Evolutionary conservation across 768 basidiomycete species (phyloP).

Genomic region (Tephrocybe sp.): DNA sequence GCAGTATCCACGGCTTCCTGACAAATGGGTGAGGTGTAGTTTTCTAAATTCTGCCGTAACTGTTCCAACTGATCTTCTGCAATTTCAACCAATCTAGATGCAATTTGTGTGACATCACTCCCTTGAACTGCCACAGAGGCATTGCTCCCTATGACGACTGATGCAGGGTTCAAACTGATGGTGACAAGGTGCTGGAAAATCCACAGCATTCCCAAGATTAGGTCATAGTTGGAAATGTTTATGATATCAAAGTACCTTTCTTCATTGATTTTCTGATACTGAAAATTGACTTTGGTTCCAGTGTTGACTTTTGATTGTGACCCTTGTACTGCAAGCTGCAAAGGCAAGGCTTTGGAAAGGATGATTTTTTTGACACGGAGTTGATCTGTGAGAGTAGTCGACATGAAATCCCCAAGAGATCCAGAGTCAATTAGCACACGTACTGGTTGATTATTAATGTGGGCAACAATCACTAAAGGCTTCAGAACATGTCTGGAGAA

Average conservation of each 20-base stretch:
- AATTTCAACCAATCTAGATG: slow-evolving; percentile 7
- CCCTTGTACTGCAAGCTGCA: slow-evolving; percentile 41
- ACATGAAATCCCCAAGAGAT: slow-evolving; percentile 24
- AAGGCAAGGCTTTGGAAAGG: slow-evolving; percentile 28
- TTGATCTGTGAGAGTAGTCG: slow-evolving; percentile 33
- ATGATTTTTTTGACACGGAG: slow-evolving; percentile 21
- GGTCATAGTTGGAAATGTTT: slow-evolving; percentile 38
- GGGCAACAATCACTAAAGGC: slow-evolving; percentile 30
- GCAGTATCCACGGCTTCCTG: slow-evolving; percentile 25
- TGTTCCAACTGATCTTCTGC: slow-evolving; percentile 14
- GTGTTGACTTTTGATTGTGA: slow-evolving; percentile 36
- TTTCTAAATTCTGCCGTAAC: slow-evolving; percentile 15
- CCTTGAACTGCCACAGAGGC: slow-evolving; percentile 22
- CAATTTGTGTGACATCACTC: slow-evolving; percentile 2
- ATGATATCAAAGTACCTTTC: slow-evolving; percentile 31
- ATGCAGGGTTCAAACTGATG: slow-evolving; percentile 24
- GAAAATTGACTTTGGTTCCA: slow-evolving; percentile 20
- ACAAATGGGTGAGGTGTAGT: slow-evolving; percentile 26
- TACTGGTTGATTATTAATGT: slow-evolving; percentile 31
- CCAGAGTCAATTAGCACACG: slow-evolving; percentile 32
- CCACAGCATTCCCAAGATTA: slow-evolving; percentile 39
- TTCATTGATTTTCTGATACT: slow-evolving; percentile 40
- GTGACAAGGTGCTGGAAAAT: slow-evolving; percentile 29
- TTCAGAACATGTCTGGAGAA: slow-evolving; percentile 22
- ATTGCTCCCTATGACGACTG: slow-evolving; percentile 23